Evolutionary conservation across 768 basidiomycete genomes (phyloP), one percentile per base, ranked within the genome.

Genomic region (Tubosaeta brunneosetosa): DNA sequence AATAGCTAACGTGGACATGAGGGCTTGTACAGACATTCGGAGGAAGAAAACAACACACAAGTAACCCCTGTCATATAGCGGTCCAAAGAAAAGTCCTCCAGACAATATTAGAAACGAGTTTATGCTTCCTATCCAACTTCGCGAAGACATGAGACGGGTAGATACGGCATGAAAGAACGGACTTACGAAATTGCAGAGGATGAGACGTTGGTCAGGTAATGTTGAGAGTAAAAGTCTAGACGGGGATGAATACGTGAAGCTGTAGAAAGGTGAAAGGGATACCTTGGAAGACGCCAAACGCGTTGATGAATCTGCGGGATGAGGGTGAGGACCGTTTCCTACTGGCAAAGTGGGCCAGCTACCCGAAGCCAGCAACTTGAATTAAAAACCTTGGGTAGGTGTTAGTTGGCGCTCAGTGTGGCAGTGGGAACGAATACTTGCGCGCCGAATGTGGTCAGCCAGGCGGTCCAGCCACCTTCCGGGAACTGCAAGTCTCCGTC

Each of bases 31-130:
- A 27, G 13, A 37, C 5, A 33, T 13, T 11, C 29, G 16, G 41
- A 17, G 13, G 37, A 2, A 7, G 6, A 36, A 34, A 6, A 13
- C 16, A 31, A 50, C 73, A 22, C 55, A 76, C 76, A 79, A 80
- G 63, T 78, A 76, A 33, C 81, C 82, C 11, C 63, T 69, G 49
- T 82, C 82, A 55, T 77, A 77, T 5, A 74, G 69, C n/a, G 73
- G 71, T 4, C 81, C 81, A 16, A 75, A 70, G 41, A 80, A 58
- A 27, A 80, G 62, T 1, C 79, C 78, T 33, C 70, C 68, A 0
- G 74, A 71, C 17, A 80, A 56, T 6, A 74, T 60, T 14, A 81
- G 59, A 44, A 77, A 72, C 2, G 78, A 58, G 50, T 80, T 77
- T 4, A 74, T 67, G 45, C 79, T 78, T 25, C 80, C 81, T 55